These are phyloP conservation scores for Fonsecaea pugnacius DNA, from an alignment of 2,329 filamentous ascomycete genomes.

Conservation along the genomic window DNA sequence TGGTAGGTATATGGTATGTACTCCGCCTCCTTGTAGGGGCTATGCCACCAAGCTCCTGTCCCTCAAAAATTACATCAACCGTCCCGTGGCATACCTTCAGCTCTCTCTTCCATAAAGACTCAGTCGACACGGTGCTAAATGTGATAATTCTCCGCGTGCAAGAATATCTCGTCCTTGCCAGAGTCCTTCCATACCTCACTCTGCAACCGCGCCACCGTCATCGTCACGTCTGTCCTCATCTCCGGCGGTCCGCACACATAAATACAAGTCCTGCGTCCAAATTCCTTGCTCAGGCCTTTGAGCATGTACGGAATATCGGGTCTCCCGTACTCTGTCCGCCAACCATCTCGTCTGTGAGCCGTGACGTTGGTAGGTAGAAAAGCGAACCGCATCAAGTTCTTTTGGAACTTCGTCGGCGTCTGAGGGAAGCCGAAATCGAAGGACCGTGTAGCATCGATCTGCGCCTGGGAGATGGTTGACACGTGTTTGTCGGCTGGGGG, in stretches of 20 bases:
- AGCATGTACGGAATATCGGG: conserved; percentile 88
- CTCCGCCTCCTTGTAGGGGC: neutral
- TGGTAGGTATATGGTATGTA: neutral
- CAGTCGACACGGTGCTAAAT: conserved; percentile 57
- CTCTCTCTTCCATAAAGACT: neutral
- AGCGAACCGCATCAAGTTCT: conserved; percentile 86
- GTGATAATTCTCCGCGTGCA: conserved; percentile 95
- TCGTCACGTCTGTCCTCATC: conserved; percentile 88
- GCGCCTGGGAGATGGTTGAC: conserved; percentile 31
- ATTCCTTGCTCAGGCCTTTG: conserved; percentile 77
- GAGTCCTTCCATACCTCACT: conserved; percentile 79
- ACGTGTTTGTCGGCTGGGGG: conserved; percentile 27
- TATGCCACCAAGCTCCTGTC: neutral
- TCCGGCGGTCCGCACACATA: conserved; percentile 89
- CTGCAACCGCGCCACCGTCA: conserved; percentile 80
- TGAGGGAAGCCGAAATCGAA: conserved; percentile 81
- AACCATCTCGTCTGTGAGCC: conserved; percentile 64
- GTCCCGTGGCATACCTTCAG: neutral
- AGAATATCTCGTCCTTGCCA: conserved; percentile 82
- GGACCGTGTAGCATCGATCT: conserved; percentile 41
- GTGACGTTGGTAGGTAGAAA: conserved; percentile 61
- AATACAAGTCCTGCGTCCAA: conserved; percentile 81
- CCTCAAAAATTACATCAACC: neutral
- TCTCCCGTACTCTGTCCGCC: conserved; percentile 89
- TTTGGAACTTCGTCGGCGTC: conserved; percentile 85